Evolutionary conservation across 1,284 basidiomycete species (phyloP), one percentile per base, ranked within the genome.

Genomic region (Thelephora terrestris): DNA sequence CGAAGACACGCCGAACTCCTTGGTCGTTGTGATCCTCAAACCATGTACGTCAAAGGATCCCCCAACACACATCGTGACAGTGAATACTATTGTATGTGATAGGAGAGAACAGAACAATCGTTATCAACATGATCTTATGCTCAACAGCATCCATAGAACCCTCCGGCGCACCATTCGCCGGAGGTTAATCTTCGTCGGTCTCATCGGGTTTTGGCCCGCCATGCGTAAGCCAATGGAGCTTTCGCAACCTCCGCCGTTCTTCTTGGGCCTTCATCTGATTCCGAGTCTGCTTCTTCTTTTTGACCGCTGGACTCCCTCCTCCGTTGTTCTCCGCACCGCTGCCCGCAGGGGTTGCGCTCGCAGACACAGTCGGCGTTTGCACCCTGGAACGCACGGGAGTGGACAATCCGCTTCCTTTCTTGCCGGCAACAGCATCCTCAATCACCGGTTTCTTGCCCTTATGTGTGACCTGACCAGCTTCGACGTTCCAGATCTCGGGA

Each of bases 271-370:
- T 96, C 55, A 85, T 43, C 64, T 95, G 90, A 69, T 96, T 96
- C 53, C 92, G 77, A 7, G 92, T 94, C 65, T 76, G 46, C 70
- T 92, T 94, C 76, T 95, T 96, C 75, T 93, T 93, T 73, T 87
- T 93, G 70, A 73, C 85, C 48, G 73, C 61, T 23, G 73, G 64
- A 6, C 61, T 54, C 43, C 67, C 67, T 37, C 63, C 67, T 39
- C 64, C 69, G 50, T 59, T 60, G 50, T 78, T 80, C 62, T 89
- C 85, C 40, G 71, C 76, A 16, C 83, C 85, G 60, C 84, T 87
- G 25, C 65, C 86, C 46, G 75, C 81, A 48, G 88, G 88, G 9
- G 83, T 87, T 4, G 64, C 84, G 47, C 70, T 67, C 4, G 67
- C 70, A 9, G 84, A 87, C 23, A 73, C 80, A 23, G 66, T 73